Base-by-base conservation (phyloP, 23 red algal genomes). In the Gracilaria gracilis region DNA sequence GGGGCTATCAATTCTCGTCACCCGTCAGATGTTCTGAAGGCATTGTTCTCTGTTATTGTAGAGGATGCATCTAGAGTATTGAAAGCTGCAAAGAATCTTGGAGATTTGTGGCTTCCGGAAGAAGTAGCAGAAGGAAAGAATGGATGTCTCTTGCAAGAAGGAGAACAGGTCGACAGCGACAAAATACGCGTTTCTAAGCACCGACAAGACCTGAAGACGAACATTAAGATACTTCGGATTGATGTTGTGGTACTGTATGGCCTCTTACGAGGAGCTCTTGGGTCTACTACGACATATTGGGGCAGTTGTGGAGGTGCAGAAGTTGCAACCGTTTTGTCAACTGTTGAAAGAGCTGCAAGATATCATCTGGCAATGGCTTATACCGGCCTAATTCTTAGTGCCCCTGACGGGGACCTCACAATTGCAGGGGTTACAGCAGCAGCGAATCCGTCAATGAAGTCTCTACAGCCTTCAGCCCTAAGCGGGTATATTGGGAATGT, bases 261-360 rank as follows among this genome's bases (percentile, higher is more conserved):
- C 4, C 59, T 95, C 11, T 44, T 54, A 31, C 57, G 85, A 5
- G 64, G 84, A 20, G 66, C 44, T 8, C 80, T 53, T 28, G 77
- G 85, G 36, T 80, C 91, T 31, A 77, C 85, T 16, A 28, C 79
- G 29, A 57, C 32, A 16, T 36, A 20, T 29, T 95, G 93, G 93
- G 93, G 84, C 58, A 42, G 38, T 33, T 55, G 84, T 54, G 66
- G 58, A 4, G 93, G 86, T 6, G 75, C 64, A 35, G 62, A 78
- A 21, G 70, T 95, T 39, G 85, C 80, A n/a, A 75, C 93, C 20
- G 31, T 90, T 23, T 61, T 95, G 8, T 87, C 93, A 12, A 69
- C 85, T 36, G 87, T 81, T 54, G 93, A 95, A 53, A 57, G 93
- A 38, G 93, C 93, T 46, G 85, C 80, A 28, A 61, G 93, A 88